Evolutionary conservation across 2,329 filamentous ascomycete genomes (phyloP), one percentile per base, ranked within the genome.

Genomic region (Rosellinia necatrix): DNA sequence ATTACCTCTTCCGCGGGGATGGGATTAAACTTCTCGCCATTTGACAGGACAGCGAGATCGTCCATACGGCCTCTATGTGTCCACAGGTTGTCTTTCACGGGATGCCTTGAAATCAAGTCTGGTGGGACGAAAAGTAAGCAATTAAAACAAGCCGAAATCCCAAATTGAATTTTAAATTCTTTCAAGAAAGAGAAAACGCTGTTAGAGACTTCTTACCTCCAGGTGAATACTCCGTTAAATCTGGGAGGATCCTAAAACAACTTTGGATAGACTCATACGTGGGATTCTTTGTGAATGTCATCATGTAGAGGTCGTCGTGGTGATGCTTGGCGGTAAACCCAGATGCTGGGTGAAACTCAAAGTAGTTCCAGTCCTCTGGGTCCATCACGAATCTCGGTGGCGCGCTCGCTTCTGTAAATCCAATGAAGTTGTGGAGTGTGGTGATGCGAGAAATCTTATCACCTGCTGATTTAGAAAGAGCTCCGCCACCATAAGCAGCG

Each of bases 91-190:
- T 48, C 12, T 30, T 50, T 58, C 29, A 37, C 40, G 4, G 50
- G 51, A 15, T 54, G 56, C 9, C 17, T 35, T 10, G 35, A 24
- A 12, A 91, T 78, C 88, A 91, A 54, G 15, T 66, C 43, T 47
- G 21, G 13, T 8, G 4, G 17, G 3, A 22, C 12, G 3, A 25
- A 27, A 12, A 25, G 13, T 47, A 2, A 47, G 43, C 22, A 22
- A 13, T 13, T 25, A 34, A n/a, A 12, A n/a, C 15, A n/a, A 7
- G 13, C 6, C 6, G 2, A 6, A 34, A 34, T 6, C 30, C 30
- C 6, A 10, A n/a, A 34, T 9, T 34, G 13, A 10, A n/a, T n/a
- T n/a, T n/a, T n/a, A n/a, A 10, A 4, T 9, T 6, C 13, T 25
- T 6, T 15, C 19, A 41, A 25, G 17, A 2, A 21, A 6, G 10